A percentile compares a stretch with the other conserved stretches of the same genome.
These are phyloP conservation scores for Curvularia sp. DNA, from an alignment of 2,329 filamentous ascomycete species.

Conservation along the genomic window DNA sequence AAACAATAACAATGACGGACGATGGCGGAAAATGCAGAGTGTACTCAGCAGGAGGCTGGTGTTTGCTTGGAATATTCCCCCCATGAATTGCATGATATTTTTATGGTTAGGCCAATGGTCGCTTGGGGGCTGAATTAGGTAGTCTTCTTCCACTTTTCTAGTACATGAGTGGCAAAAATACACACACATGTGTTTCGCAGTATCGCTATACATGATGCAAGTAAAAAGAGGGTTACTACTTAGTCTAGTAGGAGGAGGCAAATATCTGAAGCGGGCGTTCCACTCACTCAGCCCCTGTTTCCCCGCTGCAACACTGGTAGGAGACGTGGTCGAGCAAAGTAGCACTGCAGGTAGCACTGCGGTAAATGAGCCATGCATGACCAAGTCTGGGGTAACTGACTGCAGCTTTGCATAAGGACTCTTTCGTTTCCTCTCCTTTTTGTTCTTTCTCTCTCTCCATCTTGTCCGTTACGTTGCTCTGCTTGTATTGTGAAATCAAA, in stretches of 20 bases:
- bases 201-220: too few species aligned
- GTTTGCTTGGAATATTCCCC: too few species aligned
- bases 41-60: neutral
- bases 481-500: neutral
- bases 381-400: neutral
- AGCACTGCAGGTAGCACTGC: constrained; percentile 3
- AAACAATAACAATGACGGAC: neutral
- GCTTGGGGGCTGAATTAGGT: too few species aligned
- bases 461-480: neutral
- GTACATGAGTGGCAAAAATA: too few species aligned
- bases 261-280: neutral
- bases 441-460: neutral
- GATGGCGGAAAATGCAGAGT: neutral
- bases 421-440: neutral
- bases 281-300: neutral
- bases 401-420: neutral
- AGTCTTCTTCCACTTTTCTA: too few species aligned
- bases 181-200: too few species aligned
- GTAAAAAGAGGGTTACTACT: too few species aligned
- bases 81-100: too few species aligned
- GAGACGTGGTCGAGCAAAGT: neutral
- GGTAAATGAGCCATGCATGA: neutral
- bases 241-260: too few species aligned
- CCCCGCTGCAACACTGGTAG: neutral
- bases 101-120: too few species aligned